Evolutionary conservation across 768 basidiomycete genomes (phyloP).

Genomic region (Boletus sp.): DNA sequence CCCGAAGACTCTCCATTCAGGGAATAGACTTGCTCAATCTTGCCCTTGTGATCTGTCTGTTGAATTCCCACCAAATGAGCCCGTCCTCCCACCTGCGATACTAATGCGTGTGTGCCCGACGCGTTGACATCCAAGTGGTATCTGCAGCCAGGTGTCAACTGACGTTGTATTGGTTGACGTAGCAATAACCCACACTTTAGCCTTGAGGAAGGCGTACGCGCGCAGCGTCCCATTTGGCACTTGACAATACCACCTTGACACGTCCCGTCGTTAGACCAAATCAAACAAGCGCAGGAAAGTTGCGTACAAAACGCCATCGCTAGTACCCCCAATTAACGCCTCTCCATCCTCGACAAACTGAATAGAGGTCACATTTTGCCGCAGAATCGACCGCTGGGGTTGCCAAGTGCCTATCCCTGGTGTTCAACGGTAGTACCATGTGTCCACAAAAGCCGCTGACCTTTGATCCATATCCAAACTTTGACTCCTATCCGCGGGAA

Average conservation of each 20-base stretch:
- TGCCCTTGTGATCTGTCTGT: constrained; percentile 47
- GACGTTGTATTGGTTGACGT: background rate
- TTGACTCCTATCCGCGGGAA: constrained; percentile 58
- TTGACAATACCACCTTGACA: constrained; percentile 60
- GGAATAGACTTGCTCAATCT: constrained; percentile 51
- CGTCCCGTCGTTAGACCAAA: constrained; percentile 9
- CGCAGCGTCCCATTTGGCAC: constrained; percentile 64
- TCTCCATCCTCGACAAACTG: constrained; percentile 61
- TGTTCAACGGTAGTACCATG: background rate
- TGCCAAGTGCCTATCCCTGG: constrained; percentile 54
- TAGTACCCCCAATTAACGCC: constrained; percentile 64
- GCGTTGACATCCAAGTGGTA: constrained; percentile 52
- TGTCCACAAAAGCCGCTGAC: constrained; percentile 28
- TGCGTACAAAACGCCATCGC: constrained; percentile 63
- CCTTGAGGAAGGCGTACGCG: constrained; percentile 55
- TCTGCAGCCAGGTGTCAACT: constrained; percentile 33
- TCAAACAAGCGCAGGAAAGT: background rate
- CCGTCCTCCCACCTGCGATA: constrained; percentile 48
- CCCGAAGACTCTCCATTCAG: constrained; percentile 32
- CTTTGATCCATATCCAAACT: constrained; percentile 61
- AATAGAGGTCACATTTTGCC: constrained; percentile 62
- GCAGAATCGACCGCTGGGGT: constrained; percentile 57
- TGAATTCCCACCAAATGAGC: constrained; percentile 51
- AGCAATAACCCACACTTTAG: constrained; percentile 48
- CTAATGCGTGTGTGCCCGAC: constrained; percentile 47